Conservation (phyloP, 768 basidiomycete species). For the Dentipellis sp. region DNA sequence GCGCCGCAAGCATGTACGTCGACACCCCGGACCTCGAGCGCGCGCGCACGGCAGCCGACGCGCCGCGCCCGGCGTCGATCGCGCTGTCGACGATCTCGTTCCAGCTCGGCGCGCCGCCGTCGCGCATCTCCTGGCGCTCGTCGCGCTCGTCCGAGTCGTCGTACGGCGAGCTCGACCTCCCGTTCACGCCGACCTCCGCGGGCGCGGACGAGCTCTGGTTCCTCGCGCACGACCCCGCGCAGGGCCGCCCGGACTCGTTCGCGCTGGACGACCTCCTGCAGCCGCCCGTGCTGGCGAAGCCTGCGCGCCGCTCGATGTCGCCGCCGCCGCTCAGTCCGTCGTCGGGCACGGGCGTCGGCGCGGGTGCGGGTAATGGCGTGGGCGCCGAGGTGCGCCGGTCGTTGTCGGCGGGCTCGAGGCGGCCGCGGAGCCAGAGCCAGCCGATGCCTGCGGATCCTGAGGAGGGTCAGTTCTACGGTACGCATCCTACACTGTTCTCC, state of each 20-base stretch:
- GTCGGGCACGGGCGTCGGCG: too few relatives aligned
- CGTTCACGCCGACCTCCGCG: background rate
- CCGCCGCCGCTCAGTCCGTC: background rate
- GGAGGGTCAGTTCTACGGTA: slow-evolving; percentile 34
- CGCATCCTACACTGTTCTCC: slow-evolving; percentile 1
- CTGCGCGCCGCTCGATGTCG: background rate
- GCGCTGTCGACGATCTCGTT: slow-evolving; percentile 16
- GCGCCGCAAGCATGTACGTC: background rate
- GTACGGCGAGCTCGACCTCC: slow-evolving; percentile 11
- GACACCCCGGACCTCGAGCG: background rate
- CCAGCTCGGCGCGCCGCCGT: slow-evolving; percentile 7
- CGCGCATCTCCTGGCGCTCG: slow-evolving; percentile 1
- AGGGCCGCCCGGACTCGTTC: background rate
- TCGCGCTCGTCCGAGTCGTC: slow-evolving; percentile 8
- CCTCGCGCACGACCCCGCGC: background rate
- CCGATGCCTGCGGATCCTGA: slow-evolving; percentile 23
- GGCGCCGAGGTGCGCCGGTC: background rate
- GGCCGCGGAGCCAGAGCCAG: slow-evolving; percentile 18
- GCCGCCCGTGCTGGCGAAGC: background rate
- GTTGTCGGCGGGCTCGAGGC: slow-evolving; percentile 8
- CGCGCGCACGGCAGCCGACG: background rate
- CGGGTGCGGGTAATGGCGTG: background rate
- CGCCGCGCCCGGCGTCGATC: slow-evolving; percentile 14
- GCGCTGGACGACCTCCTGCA: slow-evolving; percentile 2
- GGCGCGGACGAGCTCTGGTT: background rate